These are phyloP conservation scores for Chlamydomonas reinhardtii DNA, from an alignment of 163 green algal genomes.

Conservation along the genomic window DNA sequence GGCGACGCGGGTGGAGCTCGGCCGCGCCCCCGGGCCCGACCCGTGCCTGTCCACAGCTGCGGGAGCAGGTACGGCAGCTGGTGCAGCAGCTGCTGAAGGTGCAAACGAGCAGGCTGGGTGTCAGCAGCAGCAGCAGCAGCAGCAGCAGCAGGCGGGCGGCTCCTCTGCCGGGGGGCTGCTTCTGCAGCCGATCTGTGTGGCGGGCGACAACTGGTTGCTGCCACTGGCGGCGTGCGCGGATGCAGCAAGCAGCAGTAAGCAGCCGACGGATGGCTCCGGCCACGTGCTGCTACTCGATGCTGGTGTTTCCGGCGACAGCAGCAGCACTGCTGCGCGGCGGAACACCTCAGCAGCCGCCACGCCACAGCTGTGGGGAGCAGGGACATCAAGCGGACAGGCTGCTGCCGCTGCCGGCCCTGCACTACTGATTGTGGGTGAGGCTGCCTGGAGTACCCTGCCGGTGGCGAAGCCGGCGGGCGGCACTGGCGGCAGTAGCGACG, in stretches of 20 bases:
- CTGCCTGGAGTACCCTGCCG: background rate
- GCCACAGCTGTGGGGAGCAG: no score
- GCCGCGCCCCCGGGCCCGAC: background rate
- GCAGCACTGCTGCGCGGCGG: no score
- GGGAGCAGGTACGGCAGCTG: background rate
- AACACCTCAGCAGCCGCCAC: no score
- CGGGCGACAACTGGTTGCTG: background rate
- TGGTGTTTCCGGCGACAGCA: no score
- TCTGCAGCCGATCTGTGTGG: slow-evolving; percentile 22
- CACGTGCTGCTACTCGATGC: no score
- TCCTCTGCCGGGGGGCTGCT: background rate
- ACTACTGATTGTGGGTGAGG: background rate
- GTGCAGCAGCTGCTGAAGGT: no score
- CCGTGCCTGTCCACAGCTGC: background rate
- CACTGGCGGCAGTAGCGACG: no score
- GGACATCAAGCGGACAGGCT: no score
- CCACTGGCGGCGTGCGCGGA: slow-evolving; percentile 23
- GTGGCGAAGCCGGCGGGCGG: no score
- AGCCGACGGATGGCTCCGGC: background rate
- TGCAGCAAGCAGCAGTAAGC: background rate
- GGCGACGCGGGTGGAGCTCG: background rate
- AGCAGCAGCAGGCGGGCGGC: slow-evolving; percentile 34
- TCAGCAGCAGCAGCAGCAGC: background rate
- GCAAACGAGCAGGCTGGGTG: no score
- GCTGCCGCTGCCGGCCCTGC: no score